These are phyloP conservation scores for Talaromyces albobiverticillius DNA, from an alignment of 2,329 filamentous ascomycete genomes.

Conservation along the genomic window DNA sequence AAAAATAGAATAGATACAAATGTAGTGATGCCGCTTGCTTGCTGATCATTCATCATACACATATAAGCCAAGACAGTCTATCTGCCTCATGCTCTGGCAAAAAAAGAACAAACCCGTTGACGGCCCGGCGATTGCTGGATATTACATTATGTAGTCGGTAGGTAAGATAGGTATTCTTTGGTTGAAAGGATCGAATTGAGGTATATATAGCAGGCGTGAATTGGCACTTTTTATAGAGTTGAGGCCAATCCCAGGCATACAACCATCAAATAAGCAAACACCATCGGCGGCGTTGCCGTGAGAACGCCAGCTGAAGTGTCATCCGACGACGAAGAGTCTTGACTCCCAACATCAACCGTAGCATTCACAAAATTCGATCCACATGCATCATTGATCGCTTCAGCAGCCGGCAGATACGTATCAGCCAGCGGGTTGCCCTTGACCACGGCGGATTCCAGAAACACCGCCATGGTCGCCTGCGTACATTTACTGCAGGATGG, in stretches of 20 bases:
- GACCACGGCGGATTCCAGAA: constrained; percentile 66
- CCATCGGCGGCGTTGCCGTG: background rate
- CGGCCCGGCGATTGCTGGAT: background rate
- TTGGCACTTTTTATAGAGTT: background rate
- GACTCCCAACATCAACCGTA: constrained; percentile 35
- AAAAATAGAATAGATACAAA: background rate
- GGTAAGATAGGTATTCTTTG: too few species aligned
- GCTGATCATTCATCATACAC: constrained; percentile 5
- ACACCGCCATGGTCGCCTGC: constrained; percentile 77
- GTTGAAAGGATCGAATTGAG: too few species aligned
- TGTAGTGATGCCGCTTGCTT: background rate
- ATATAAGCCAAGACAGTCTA: background rate
- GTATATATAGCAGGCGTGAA: too few species aligned
- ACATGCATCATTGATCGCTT: constrained; percentile 66
- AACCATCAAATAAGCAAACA: background rate
- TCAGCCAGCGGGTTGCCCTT: constrained; percentile 62
- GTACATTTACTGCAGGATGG: constrained; percentile 76
- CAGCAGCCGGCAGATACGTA: constrained; percentile 70
- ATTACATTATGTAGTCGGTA: background rate
- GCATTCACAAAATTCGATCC: constrained; percentile 54
- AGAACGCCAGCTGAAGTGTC: constrained; percentile 1
- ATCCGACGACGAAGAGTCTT: constrained; percentile 11
- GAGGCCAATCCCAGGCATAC: background rate
- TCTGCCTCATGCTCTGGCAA: background rate
- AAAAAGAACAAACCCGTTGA: too few species aligned